Evolutionary conservation across 73 alveolate species (phyloP).

Genomic region (Paraurostyla sp.): DNA sequence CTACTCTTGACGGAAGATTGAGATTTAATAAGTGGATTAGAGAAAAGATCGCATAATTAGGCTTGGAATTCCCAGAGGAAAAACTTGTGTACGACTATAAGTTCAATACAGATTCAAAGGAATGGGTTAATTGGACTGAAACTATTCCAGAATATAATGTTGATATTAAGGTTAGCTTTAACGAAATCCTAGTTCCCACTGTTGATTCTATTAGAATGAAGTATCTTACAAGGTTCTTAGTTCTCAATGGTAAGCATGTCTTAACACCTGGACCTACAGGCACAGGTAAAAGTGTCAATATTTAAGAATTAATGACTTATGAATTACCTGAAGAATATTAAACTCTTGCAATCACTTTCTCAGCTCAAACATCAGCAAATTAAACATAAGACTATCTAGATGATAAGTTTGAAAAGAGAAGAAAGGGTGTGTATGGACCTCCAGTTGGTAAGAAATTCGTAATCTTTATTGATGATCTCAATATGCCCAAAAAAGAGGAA

Average conservation of each 20-base stretch:
- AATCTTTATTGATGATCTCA: constrained; percentile 99
- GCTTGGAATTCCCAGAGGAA: constrained; percentile 82
- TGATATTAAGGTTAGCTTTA: constrained; percentile 91
- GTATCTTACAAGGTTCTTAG: constrained; percentile 89
- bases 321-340: constrained; percentile 98
- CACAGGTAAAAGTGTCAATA: constrained; percentile 99
- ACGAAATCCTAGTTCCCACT: constrained; percentile 99
- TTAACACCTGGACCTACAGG: constrained; percentile 99
- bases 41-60: constrained; percentile 78
- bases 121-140: constrained; percentile 93
- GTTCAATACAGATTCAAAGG: constrained; percentile 82
- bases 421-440: constrained; percentile 99
- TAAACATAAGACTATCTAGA: constrained; percentile 97
- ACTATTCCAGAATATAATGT: constrained; percentile 88
- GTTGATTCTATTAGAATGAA: constrained; percentile 99
- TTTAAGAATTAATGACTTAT: constrained; percentile 93
- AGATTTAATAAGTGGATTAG: constrained; percentile 90
- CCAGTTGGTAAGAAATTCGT: constrained; percentile 98
- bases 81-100: constrained; percentile 91
- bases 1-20: constrained; percentile 95
- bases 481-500: constrained; percentile 99
- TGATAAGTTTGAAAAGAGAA: constrained; percentile 96
- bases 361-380: constrained; percentile 99
- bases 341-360: constrained; percentile 94
- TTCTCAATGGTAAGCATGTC: constrained; percentile 95